Evolutionary conservation across 164 flowering plant genomes (phyloP).

Genomic region (Pachysandra terminalis): DNA sequence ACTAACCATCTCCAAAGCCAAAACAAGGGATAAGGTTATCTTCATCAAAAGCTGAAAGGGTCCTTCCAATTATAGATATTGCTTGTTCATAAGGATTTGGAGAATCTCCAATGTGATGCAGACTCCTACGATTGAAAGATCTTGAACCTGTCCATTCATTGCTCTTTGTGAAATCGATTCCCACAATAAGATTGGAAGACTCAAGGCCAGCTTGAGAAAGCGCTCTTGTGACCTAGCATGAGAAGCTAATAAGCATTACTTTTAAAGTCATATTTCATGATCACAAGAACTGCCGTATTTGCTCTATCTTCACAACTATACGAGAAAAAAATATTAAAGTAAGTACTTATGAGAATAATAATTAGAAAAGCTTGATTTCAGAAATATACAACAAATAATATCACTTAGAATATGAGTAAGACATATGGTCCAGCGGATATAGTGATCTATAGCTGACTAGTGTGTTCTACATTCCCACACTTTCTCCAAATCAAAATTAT

Average conservation of each 20-base stretch:
- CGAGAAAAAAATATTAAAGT: too few species aligned
- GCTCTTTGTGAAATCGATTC: constrained; percentile 70
- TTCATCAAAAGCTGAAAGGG: constrained; percentile 63
- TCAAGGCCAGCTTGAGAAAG: constrained; percentile 55
- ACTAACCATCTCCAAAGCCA: constrained; percentile 67
- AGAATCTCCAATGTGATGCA: constrained; percentile 52
- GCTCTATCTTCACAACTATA: neutral
- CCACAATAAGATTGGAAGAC: constrained; percentile 63
- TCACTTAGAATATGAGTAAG: too few species aligned
- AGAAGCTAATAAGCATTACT: neutral
- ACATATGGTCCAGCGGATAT: too few species aligned
- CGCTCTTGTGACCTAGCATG: constrained; percentile 46
- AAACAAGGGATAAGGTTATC: constrained; percentile 71
- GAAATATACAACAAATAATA: too few species aligned
- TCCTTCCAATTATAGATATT: constrained; percentile 66
- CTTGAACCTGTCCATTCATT: constrained; percentile 67
- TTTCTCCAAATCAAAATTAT: too few species aligned
- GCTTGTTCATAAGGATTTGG: constrained; percentile 71
- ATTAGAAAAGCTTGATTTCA: too few species aligned
- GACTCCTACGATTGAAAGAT: constrained; percentile 44
- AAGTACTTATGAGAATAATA: too few species aligned
- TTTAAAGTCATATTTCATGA: neutral
- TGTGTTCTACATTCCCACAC: too few species aligned
- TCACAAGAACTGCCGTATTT: neutral
- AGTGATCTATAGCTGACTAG: too few species aligned